These are phyloP conservation scores for Radiomyces spectabilis DNA, from an alignment of 192 early-diverging fungal genomes.

Conservation along the genomic window DNA sequence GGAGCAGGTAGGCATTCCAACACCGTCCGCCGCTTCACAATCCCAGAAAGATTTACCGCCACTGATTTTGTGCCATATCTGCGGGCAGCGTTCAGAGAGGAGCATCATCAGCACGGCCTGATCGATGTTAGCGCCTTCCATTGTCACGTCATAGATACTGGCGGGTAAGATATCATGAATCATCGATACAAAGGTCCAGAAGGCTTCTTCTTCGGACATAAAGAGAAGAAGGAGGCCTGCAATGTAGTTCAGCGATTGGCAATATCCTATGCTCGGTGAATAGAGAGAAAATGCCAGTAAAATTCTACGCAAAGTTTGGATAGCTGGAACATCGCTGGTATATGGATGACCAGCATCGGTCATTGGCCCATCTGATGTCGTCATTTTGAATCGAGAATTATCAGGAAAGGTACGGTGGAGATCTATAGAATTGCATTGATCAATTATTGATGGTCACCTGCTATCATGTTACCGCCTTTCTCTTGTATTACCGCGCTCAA, in stretches of 20 bases:
- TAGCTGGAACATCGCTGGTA: conserved; percentile 30
- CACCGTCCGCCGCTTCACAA: conserved; percentile 33
- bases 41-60: conserved; percentile 32
- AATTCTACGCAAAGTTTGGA: conserved; percentile 55
- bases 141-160: conserved; percentile 65
- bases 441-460: not conserved
- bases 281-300: conserved; percentile 66
- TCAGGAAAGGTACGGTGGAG: conserved; percentile 79
- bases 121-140: conserved; percentile 67
- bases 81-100: conserved; percentile 37
- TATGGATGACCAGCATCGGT: conserved; percentile 8
- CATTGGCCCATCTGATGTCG: conserved; percentile 15
- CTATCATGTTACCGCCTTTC: not conserved
- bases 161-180: conserved; percentile 65
- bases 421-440: conserved; percentile 33
- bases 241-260: conserved; percentile 78
- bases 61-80: conserved; percentile 32
- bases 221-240: conserved; percentile 69
- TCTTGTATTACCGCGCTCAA: conserved; percentile 54
- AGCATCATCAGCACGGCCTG: conserved; percentile 54
- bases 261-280: conserved; percentile 72
- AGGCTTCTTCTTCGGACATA: conserved; percentile 57
- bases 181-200: conserved; percentile 69
- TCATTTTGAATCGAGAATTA: conserved; percentile 61
- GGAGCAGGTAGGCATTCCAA: conserved; percentile 50